phyloP scores from a whole-genome alignment of 169 alveolate species.

The Eimeria nieschulzi region DNA sequence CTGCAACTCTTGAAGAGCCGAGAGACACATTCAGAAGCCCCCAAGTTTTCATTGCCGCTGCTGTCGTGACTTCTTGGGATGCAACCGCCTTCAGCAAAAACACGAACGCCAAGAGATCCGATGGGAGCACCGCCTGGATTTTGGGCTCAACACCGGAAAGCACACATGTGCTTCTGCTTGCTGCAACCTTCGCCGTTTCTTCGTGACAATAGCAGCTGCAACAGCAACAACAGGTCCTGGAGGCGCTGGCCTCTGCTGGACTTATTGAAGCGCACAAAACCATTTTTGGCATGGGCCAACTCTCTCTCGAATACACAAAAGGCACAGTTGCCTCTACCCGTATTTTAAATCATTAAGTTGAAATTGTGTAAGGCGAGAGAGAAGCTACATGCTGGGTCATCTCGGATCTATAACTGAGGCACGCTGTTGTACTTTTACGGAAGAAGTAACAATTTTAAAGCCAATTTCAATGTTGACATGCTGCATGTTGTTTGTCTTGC shows the following conservation, averaged over 20 bases:
- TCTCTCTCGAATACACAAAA: background rate
- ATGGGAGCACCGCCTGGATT: background rate
- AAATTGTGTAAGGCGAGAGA: too few species aligned
- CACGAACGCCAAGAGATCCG: background rate
- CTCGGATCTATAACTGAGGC: too few species aligned
- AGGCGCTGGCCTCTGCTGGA: background rate
- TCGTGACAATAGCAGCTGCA: constrained; percentile 39
- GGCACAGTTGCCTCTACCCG: background rate
- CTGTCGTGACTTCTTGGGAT: background rate
- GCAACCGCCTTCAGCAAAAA: background rate
- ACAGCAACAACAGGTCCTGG: constrained; percentile 46
- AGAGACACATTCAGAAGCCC: too few species aligned
- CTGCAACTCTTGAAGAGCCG: background rate
- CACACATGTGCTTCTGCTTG: background rate
- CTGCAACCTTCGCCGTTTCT: background rate
- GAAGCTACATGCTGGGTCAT: too few species aligned
- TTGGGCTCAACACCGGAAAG: background rate
- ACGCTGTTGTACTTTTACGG: too few species aligned
- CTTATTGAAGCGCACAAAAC: constrained; percentile 23
- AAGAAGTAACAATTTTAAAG: too few species aligned
- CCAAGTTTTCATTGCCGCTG: background rate
- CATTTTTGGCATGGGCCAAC: background rate
- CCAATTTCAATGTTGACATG: too few species aligned
- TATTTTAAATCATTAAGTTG: too few species aligned
- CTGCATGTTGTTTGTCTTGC: too few species aligned